These are phyloP conservation scores for Halophytophthora polymorphica DNA, from an alignment of 352 stramenopile genomes.

Conservation along the genomic window DNA sequence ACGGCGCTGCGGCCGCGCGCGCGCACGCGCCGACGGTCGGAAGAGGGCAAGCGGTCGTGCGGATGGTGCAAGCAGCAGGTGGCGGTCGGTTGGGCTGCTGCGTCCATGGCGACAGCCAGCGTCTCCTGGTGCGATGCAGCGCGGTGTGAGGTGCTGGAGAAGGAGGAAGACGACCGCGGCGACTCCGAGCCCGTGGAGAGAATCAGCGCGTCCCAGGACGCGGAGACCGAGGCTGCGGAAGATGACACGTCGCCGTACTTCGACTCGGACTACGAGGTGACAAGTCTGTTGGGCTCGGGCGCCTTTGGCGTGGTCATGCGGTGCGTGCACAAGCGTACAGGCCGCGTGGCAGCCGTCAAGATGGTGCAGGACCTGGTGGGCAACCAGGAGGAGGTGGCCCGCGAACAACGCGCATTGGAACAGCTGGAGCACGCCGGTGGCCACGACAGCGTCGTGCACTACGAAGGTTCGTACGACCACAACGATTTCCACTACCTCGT, in stretches of 20 bases:
- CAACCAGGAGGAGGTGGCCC: constrained; percentile 50
- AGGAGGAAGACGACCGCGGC: not conserved
- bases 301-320: constrained; percentile 85
- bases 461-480: constrained; percentile 61
- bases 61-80: constrained; percentile 1
- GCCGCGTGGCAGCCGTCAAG: constrained; percentile 67
- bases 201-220: constrained; percentile 10
- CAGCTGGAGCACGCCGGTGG: constrained; percentile 53
- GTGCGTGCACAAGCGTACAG: constrained; percentile 64
- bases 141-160: constrained; percentile 15
- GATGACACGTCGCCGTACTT: constrained; percentile 40
- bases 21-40: constrained; percentile 4
- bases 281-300: constrained; percentile 57
- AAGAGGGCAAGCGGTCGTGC: not conserved
- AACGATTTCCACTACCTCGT: constrained; percentile 85
- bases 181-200: constrained; percentile 2
- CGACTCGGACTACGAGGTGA: constrained; percentile 65
- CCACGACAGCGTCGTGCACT: constrained; percentile 61
- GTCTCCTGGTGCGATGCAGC: not conserved
- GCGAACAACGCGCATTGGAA: constrained; percentile 55
- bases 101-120: constrained; percentile 3
- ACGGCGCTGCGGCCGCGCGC: too few species aligned
- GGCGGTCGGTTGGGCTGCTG: not conserved
- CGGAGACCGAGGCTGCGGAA: constrained; percentile 4
- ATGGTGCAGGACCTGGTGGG: constrained; percentile 66